Evolutionary conservation across 164 flowering plant genomes (phyloP).

Genomic region (Saururus chinensis): DNA sequence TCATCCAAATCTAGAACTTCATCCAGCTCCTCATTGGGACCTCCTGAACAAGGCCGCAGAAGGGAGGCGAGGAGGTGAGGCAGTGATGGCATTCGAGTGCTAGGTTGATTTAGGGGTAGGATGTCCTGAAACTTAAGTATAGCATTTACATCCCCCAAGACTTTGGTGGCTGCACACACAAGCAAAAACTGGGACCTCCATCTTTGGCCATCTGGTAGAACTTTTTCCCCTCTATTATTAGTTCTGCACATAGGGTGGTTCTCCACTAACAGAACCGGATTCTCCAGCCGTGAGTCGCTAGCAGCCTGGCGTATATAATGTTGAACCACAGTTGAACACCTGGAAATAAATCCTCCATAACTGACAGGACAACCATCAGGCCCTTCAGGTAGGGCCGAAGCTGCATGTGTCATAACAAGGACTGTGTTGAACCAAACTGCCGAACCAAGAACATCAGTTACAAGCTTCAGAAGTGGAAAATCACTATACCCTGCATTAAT

Average conservation of each 20-base stretch:
- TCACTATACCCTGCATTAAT: constrained; percentile 60
- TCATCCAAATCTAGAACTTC: constrained; percentile 36
- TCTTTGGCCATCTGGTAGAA: constrained; percentile 81
- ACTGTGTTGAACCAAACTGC: constrained; percentile 89
- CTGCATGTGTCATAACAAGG: constrained; percentile 87
- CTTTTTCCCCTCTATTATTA: constrained; percentile 50
- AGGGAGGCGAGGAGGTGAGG: constrained; percentile 89
- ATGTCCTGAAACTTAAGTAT: constrained; percentile 52
- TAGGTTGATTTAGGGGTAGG: constrained; percentile 46
- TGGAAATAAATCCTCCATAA: constrained; percentile 58
- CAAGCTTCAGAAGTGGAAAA: constrained; percentile 67
- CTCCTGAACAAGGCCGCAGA: constrained; percentile 40
- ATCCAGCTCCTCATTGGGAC: constrained; percentile 33
- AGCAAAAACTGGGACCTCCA: constrained; percentile 78
- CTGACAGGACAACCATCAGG: constrained; percentile 56
- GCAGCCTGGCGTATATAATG: constrained; percentile 62
- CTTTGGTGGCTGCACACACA: constrained; percentile 63
- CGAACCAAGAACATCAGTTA: constrained; percentile 74
- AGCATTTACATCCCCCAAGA: constrained; percentile 64
- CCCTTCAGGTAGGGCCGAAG: constrained; percentile 71
- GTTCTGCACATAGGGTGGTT: constrained; percentile 68
- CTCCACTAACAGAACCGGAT: constrained; percentile 78
- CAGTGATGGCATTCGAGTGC: constrained; percentile 55
- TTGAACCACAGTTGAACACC: constrained; percentile 59
- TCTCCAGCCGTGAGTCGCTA: constrained; percentile 62